Evolutionary conservation across 805 yeast genomes (phyloP), one percentile per base, ranked within the genome.

Genomic region (Komagataella kurtzmanii): DNA sequence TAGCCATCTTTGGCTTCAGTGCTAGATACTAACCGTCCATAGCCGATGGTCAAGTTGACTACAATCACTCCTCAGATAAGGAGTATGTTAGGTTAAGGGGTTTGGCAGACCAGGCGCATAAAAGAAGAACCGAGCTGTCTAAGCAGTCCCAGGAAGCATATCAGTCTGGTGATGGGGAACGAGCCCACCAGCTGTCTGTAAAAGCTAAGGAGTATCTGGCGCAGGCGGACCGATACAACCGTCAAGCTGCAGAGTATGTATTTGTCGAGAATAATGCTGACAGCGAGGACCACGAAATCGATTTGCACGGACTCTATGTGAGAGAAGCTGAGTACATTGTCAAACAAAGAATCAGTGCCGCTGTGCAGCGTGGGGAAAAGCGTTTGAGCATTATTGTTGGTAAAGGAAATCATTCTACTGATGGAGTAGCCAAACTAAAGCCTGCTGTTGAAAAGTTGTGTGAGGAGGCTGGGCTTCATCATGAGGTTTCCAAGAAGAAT

Each of bases 361-460:
- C 82, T 51, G 73, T 79, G 14, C 61, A 61, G 44, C 69, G 79
- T 21, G 70, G 77, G 51, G 93, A 87, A 61, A 65, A 75, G 2
- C 78, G 76, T 49, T 68, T 91, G 47, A 78, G 80, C 56, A 93
- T 88, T 18, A 90, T 91, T 64, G 97, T 89, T 7, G 98, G 98
- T 7, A 91, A 91, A 66, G 98, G 97, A 6, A 62, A 80, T 46
- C 98, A 90, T 64, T 87, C 96, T 1, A 73, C 75, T 51, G 73
- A 80, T 57, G 95, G 95, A 12, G 77, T 88, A 50, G 90, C 96
- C 46, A 90, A 89, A 65, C 67, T 91, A 58, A 86, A 84, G 65
- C 97, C 97, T 2, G 97, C 97, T 0, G 80, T 89, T 17, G 93
- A 88, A 61, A 75, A 79, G 49, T 67, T 88, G 61, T 88, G 97